Base-by-base conservation (phyloP, 441 rosid species). In the Flueggea neowawraea region DNA sequence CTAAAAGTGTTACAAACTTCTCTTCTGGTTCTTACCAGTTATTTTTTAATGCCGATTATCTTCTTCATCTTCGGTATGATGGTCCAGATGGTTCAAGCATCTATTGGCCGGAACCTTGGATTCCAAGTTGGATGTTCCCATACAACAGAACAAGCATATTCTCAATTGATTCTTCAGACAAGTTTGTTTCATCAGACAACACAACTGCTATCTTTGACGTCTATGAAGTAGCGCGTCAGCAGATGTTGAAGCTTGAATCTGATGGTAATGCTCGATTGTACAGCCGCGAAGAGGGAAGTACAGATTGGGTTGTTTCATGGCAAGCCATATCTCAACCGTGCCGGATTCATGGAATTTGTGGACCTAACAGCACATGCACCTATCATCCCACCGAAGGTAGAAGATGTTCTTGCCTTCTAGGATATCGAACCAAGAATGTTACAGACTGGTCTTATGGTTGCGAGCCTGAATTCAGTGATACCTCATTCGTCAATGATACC, bases 201-300 rank as follows among this genome's bases (percentile, higher is more conserved):
- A 22, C 28, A 2, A 13, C 10, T 41, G 58, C 63, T 36, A 3
- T 33, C 9, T 28, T 65, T 0, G 5, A 12, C 4, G 65, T 62
- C 52, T 58, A 58, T 22, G 72, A 65, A 11, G 1, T 58, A 57
- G 22, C 6, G 6, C 44, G 31, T 14, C 63, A 72, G 32, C 16
- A 68, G 31, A 58, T 64, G 22, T 12, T 72, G 5, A 63, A 39
- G 7, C 61, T 72, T 10, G 76, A 72, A 54, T 54, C 3, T 15
- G 72, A 72, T 50, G 76, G 76, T 12, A 72, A 67, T 55, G n/a
- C 55, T 13, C 61, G 76, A 45, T 8, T 72, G 2, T 72, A 72
- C 10, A 67, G 69, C 33, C 50, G 58, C 7, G 52, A 57, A 56
- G 50, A 57, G 13, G 64, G 13, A 5, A 14, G 16, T 7, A 3